Evolutionary conservation across 1,139 yeast species (phyloP).

Genomic region (Kodamaea plutei): DNA sequence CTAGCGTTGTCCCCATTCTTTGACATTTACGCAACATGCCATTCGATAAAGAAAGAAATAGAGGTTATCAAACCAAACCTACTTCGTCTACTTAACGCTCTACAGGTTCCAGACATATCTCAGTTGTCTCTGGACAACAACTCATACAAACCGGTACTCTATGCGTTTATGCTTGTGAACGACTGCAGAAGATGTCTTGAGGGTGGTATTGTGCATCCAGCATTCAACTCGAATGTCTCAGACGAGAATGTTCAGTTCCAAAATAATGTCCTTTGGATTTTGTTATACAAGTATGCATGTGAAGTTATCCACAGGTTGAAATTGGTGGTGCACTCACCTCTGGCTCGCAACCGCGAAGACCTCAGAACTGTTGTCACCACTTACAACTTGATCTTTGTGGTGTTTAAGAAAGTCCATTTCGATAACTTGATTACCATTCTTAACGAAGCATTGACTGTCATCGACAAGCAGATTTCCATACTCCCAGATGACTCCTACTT

Average conservation of each 20-base stretch:
- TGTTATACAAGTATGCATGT: constrained; percentile 18
- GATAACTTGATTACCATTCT: constrained; percentile 9
- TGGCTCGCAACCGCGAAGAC: background rate
- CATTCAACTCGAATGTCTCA: constrained; percentile 22
- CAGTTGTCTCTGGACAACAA: background rate
- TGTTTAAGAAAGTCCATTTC: constrained; percentile 12
- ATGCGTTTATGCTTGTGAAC: constrained; percentile 21
- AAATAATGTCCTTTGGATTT: constrained; percentile 20
- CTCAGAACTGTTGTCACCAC: constrained; percentile 5
- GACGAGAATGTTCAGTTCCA: constrained; percentile 7
- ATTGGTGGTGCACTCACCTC: background rate
- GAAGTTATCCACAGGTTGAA: constrained; percentile 12
- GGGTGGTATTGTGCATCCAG: constrained; percentile 23
- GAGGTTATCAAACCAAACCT: background rate
- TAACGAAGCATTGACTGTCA: constrained; percentile 9
- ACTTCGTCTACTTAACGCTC: background rate
- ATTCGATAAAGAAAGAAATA: background rate
- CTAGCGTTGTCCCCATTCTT: background rate
- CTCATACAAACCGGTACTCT: background rate
- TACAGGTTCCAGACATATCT: background rate
- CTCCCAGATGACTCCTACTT: constrained; percentile 5
- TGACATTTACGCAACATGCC: background rate
- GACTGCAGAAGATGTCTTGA: constrained; percentile 15
- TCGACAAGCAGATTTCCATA: constrained; percentile 5
- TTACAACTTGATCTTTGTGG: constrained; percentile 10